Evolutionary conservation across 2,329 filamentous ascomycete species (phyloP), one percentile per base, ranked within the genome.

Genomic region (Thelonectria discophora): DNA sequence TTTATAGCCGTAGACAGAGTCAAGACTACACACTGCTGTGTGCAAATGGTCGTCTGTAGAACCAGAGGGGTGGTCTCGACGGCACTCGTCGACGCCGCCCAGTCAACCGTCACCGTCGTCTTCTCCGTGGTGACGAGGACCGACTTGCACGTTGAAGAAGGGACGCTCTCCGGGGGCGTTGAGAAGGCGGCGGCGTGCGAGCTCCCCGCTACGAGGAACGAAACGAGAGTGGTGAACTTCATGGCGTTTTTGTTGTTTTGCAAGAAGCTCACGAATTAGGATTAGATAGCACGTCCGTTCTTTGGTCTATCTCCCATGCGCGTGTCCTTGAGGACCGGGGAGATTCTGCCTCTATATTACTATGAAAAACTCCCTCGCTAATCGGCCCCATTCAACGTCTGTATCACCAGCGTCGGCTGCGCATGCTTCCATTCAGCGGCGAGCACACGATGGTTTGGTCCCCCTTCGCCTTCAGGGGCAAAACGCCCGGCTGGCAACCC

Each of bases 1-100:
- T 57, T 63, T 17, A 56, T 62, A 10, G 62, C 63, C 21, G 69
- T 69, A 15, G 61, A 62, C 10, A 72, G 51, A 13, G 69, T 72
- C 3, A 67, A 15, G 17, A 69, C 37, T 24, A 55, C 57, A 32
- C 69, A 72, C 32, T 56, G 47, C 6, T 68, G 62, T 9, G 66
- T 58, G 45, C 70, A 72, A 15, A 65, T 37, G 13, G 69, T 66
- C 30, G 67, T 70, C 48, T 62, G 60, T 4, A 65, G 47, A 24
- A 43, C 47, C 5, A 42, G 27, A 9, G 9, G 13, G 30, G 42
- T 21, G 5, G 53, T 37, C 21, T 24, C 21, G 21, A 6, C 3
- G 10, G 30, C 49, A 10, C 67, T 62, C 17, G 62, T 64, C 37
- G 67, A 64, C 13, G 69, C 59, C 13, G 69, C 59, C 51, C 65